Evolutionary conservation across 345 rosid species (phyloP).

Genomic region (Orychophragmus violaceus): DNA sequence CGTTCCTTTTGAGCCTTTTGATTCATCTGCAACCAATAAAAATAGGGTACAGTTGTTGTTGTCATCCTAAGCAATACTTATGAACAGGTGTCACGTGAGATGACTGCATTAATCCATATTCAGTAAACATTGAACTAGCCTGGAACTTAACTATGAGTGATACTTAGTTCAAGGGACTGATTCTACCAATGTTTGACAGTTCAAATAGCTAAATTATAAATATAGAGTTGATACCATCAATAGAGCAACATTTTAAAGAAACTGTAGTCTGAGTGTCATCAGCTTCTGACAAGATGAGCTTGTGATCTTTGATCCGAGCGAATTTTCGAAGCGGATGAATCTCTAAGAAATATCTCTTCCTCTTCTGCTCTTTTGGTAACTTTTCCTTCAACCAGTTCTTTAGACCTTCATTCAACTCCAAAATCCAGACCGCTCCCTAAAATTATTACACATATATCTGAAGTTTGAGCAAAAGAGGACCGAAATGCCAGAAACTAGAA

Average conservation of each 20-base stretch:
- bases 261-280: slow-evolving; percentile 44
- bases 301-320: slow-evolving; percentile 50
- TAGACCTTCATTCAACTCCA: slow-evolving; percentile 59
- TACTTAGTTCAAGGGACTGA: slow-evolving; percentile 1
- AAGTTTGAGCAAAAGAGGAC: neutral
- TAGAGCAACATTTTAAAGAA: slow-evolving; percentile 48
- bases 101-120: slow-evolving; percentile 40
- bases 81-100: slow-evolving; percentile 25
- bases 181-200: neutral
- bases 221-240: slow-evolving; percentile 54
- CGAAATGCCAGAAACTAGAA: too few species aligned
- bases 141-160: too few species aligned
- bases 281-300: slow-evolving; percentile 45
- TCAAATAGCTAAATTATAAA: neutral
- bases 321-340: slow-evolving; percentile 55
- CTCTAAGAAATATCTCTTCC: slow-evolving; percentile 50
- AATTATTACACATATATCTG: neutral
- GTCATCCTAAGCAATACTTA: neutral
- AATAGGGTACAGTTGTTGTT: neutral
- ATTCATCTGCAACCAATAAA: slow-evolving; percentile 20
- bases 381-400: slow-evolving; percentile 40
- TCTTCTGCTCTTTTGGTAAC: slow-evolving; percentile 51
- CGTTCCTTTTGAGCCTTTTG: slow-evolving; percentile 18
- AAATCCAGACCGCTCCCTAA: slow-evolving; percentile 83
- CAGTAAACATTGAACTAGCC: slow-evolving; percentile 36